These are phyloP conservation scores for Pichia sp. DNA, from an alignment of 1,139 yeast species.

Conservation along the genomic window DNA sequence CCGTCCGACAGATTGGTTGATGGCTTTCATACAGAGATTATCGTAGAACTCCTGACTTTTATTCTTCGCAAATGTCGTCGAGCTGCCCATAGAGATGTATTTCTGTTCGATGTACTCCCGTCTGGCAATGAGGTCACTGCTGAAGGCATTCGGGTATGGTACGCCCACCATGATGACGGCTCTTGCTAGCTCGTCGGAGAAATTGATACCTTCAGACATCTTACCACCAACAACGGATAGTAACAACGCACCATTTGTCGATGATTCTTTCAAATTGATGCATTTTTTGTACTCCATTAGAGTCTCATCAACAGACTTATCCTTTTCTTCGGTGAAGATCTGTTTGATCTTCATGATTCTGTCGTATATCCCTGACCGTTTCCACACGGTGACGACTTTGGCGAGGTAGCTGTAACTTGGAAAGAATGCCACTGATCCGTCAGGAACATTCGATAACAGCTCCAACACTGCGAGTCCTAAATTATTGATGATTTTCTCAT, in stretches of 20 bases:
- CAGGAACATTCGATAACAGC: constrained; percentile 52
- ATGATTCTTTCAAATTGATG: constrained; percentile 23
- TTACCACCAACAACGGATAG: constrained; percentile 93
- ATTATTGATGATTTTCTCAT: constrained; percentile 42
- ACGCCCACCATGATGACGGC: constrained; percentile 87
- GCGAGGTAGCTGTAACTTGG: constrained; percentile 80
- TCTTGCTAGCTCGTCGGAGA: constrained; percentile 81
- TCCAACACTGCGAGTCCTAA: constrained; percentile 52
- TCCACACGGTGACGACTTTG: constrained; percentile 53
- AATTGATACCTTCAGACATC: constrained; percentile 92
- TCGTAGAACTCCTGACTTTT: constrained; percentile 70
- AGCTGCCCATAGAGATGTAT: constrained; percentile 39
- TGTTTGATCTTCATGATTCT: constrained; percentile 40
- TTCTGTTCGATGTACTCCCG: constrained; percentile 59
- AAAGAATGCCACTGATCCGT: constrained; percentile 78
- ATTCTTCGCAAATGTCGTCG: constrained; percentile 40
- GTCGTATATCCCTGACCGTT: constrained; percentile 32
- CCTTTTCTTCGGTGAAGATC: constrained; percentile 57
- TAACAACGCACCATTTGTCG: constrained; percentile 56
- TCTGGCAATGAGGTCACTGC: constrained; percentile 81
- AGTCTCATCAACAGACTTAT: constrained; percentile 43
- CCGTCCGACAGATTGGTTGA: constrained; percentile 91
- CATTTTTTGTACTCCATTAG: constrained; percentile 50
- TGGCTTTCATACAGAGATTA: constrained; percentile 87
- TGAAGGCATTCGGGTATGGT: constrained; percentile 84